Conservation (phyloP, 192 early-diverging fungal genomes). For the Glomus cerebriforme region DNA sequence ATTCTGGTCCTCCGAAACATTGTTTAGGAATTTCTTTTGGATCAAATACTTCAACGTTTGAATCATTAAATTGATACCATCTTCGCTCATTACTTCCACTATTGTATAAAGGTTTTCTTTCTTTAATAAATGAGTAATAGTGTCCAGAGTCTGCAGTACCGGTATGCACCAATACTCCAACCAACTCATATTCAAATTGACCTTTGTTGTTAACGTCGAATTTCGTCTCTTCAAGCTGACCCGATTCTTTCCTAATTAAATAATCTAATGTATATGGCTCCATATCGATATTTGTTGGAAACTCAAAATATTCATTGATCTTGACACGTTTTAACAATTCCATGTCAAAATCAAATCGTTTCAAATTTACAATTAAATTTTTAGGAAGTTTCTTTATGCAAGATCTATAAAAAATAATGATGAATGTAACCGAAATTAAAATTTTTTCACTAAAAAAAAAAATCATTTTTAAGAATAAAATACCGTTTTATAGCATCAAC, state of each 20-base stretch:
- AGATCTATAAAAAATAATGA: slow-evolving; percentile 34
- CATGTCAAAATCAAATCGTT: slow-evolving; percentile 65
- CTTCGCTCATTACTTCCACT: slow-evolving; percentile 10
- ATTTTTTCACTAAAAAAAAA: neutral
- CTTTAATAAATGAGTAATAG: slow-evolving; percentile 59
- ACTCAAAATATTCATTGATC: slow-evolving; percentile 63
- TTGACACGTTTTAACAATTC: slow-evolving; percentile 57
- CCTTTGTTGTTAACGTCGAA: slow-evolving; percentile 32
- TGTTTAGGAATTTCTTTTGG: slow-evolving; percentile 46
- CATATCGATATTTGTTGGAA: slow-evolving; percentile 58
- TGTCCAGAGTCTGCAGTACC: slow-evolving; percentile 61
- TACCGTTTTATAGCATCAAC: slow-evolving; percentile 62
- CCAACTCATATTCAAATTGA: slow-evolving; percentile 48
- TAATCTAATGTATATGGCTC: slow-evolving; percentile 55
- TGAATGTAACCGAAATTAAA: neutral
- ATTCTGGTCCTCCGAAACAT: slow-evolving; percentile 49
- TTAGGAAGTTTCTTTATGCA: slow-evolving; percentile 58
- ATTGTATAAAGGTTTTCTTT: slow-evolving; percentile 12
- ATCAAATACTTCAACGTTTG: slow-evolving; percentile 53
- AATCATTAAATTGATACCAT: slow-evolving; percentile 61
- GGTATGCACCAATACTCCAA: slow-evolving; percentile 62
- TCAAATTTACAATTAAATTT: slow-evolving; percentile 63
- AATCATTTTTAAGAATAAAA: neutral
- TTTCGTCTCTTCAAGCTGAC: slow-evolving; percentile 34
- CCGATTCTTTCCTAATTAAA: slow-evolving; percentile 42